Evolutionary conservation across 768 basidiomycete genomes (phyloP).

Genomic region (Lactarius quietus): DNA sequence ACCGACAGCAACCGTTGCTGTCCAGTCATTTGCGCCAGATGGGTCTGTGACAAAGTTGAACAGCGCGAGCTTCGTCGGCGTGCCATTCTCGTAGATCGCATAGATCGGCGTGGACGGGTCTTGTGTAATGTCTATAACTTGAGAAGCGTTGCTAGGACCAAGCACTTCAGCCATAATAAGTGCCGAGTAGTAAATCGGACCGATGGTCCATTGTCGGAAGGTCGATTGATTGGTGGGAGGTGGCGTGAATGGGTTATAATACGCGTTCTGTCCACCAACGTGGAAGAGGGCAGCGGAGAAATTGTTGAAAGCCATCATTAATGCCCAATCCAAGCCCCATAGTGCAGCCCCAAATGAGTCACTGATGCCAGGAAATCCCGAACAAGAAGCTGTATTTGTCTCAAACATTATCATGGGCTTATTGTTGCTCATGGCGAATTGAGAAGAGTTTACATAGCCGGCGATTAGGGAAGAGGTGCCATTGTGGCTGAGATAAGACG

Average conservation of each 20-base stretch:
- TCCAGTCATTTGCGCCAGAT: conserved; percentile 51
- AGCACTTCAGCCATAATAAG: conserved; percentile 68
- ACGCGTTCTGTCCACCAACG: conserved; percentile 60
- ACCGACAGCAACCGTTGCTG: conserved; percentile 47
- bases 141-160: conserved; percentile 60
- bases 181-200: conserved; percentile 69
- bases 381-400: conserved; percentile 53
- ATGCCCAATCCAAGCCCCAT: conserved; percentile 51
- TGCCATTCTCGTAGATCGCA: conserved; percentile 70
- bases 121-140: conserved; percentile 61
- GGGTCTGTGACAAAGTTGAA: conserved; percentile 71
- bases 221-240: conserved; percentile 53
- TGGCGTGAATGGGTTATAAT: conserved; percentile 53
- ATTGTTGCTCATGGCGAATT: conserved; percentile 36
- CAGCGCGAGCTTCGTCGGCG: conserved; percentile 56
- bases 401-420: conserved; percentile 55
- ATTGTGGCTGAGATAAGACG: conserved; percentile 57
- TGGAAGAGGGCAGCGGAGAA: conserved; percentile 45
- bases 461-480: conserved; percentile 46
- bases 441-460: conserved; percentile 49
- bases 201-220: conserved; percentile 68
- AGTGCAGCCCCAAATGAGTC: conserved; percentile 54
- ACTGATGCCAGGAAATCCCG: conserved; percentile 49
- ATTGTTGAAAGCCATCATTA: conserved; percentile 50
- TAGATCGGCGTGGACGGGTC: conserved; percentile 58